phyloP scores from a whole-genome alignment of 305 asterid species.

The Withania somnifera region DNA sequence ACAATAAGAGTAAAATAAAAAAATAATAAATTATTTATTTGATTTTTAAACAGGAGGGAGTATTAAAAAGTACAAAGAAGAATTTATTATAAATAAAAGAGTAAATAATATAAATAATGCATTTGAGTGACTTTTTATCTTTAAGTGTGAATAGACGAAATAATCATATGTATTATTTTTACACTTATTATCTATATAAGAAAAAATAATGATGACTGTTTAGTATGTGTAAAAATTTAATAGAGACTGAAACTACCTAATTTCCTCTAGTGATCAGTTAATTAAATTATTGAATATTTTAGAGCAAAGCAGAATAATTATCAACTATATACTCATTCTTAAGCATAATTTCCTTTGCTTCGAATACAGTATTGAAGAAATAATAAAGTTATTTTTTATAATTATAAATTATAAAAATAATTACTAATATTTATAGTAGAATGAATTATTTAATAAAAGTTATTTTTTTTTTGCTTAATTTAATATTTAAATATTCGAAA shows the following conservation, averaged over 20 bases:
- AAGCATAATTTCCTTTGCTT: too few species aligned
- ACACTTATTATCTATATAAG: neutral
- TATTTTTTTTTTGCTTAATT: too few species aligned
- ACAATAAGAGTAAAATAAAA: too few species aligned
- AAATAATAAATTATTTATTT: too few species aligned
- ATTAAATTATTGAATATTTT: neutral
- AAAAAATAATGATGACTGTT: neutral
- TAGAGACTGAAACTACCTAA: neutral
- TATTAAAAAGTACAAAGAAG: too few species aligned
- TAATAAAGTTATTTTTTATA: neutral
- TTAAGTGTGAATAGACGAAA: neutral
- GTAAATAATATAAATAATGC: too few species aligned
- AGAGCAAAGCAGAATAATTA: neutral
- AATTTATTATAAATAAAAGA: too few species aligned
- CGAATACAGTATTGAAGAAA: too few species aligned
- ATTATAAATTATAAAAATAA: neutral
- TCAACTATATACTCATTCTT: neutral
- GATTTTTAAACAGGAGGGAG: too few species aligned
- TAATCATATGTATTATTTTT: neutral
- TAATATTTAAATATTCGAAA: neutral
- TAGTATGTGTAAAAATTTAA: neutral
- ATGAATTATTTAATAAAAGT: too few species aligned
- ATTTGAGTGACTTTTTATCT: too few species aligned
- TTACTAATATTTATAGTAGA: neutral
- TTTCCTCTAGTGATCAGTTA: neutral